Conservation (phyloP, 2,329 filamentous ascomycete genomes). For the Verticillium tricorpus region DNA sequence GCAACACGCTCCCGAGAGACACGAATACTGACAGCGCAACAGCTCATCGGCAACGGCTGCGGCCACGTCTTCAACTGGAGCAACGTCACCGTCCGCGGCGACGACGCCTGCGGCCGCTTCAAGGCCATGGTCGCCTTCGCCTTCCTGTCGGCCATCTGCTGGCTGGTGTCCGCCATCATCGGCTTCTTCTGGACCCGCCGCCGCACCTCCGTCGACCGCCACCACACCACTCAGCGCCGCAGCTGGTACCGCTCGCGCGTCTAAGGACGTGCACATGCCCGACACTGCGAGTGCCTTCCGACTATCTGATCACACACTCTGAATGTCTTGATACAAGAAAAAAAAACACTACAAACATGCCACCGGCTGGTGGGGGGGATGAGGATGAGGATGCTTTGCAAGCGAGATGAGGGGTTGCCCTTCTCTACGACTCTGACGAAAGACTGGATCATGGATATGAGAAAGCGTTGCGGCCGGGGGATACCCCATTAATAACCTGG, state of each 20-base stretch:
- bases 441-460: neutral
- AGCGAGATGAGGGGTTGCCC: neutral
- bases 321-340: no score
- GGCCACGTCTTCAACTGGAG: conserved; percentile 57
- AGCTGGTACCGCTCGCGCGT: conserved; percentile 40
- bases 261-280: conserved; percentile 21
- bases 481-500: conserved; percentile 6
- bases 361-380: neutral
- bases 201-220: conserved; percentile 21
- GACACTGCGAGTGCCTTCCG: neutral
- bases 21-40: neutral
- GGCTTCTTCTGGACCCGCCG: conserved; percentile 50
- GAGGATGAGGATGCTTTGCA: neutral
- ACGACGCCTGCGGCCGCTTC: conserved; percentile 59
- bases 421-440: neutral
- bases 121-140: conserved; percentile 68
- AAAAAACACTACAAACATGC: neutral
- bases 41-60: conserved; percentile 43
- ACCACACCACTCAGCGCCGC: conserved; percentile 20
- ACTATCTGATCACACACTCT: neutral
- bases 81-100: conserved; percentile 41
- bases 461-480: neutral
- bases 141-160: conserved; percentile 67
- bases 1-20: conserved; percentile 3
- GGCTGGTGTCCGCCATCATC: conserved; percentile 61